phyloP scores from a whole-genome alignment of 306 rosid genomes.

The Crataegus laevigata region DNA sequence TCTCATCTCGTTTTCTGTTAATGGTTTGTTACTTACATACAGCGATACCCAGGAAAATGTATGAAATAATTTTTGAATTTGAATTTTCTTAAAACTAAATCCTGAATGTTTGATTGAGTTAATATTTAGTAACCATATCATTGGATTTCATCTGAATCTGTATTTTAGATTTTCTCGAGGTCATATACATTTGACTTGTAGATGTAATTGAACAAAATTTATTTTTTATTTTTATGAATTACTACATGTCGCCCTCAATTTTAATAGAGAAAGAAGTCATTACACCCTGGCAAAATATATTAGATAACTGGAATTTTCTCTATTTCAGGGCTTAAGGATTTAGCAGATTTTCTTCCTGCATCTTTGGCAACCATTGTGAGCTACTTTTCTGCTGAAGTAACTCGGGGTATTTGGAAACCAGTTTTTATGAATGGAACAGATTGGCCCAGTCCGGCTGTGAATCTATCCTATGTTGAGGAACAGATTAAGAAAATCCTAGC shows the following conservation, averaged over 20 bases:
- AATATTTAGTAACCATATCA: not conserved
- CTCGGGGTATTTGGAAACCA: constrained; percentile 91
- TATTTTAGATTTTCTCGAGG: no score
- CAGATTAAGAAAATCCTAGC: constrained; percentile 89
- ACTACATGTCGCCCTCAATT: not conserved
- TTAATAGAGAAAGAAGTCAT: not conserved
- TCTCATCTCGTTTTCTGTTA: constrained; percentile 11
- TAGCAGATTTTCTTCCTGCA: constrained; percentile 97
- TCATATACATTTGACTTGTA: not conserved
- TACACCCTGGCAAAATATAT: not conserved
- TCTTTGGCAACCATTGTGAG: constrained; percentile 89
- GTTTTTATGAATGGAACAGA: constrained; percentile 96
- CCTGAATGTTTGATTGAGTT: not conserved
- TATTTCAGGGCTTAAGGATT: constrained; percentile 87
- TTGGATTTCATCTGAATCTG: not conserved
- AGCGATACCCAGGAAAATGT: not conserved
- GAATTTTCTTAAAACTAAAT: not conserved
- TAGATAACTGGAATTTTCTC: not conserved
- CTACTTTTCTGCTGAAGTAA: constrained; percentile 96
- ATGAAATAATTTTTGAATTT: not conserved
- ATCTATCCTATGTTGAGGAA: constrained; percentile 76
- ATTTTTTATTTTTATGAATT: not conserved
- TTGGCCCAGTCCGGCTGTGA: constrained; percentile 99
- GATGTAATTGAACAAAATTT: not conserved
- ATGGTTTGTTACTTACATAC: not conserved